Evolutionary conservation across 441 rosid species (phyloP).

Genomic region (Croton setiger): DNA sequence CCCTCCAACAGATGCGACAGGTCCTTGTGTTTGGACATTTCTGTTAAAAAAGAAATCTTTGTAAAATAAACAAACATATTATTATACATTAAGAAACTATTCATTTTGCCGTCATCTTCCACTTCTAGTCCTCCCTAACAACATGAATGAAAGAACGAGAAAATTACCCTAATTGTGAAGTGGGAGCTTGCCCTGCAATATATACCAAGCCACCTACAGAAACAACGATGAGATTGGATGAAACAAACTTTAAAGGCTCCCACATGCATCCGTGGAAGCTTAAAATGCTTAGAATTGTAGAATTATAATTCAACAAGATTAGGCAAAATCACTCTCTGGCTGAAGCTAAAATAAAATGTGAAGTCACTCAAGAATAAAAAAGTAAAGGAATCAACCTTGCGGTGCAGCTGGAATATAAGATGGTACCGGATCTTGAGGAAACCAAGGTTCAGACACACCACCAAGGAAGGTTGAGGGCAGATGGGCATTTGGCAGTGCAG

Average conservation of each 20-base stretch:
- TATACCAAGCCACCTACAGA: slow-evolving; percentile 70
- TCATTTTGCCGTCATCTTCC: too few relatives aligned
- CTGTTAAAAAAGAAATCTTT: slow-evolving; percentile 29
- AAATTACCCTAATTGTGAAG: slow-evolving; percentile 67
- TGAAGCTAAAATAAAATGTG: neutral
- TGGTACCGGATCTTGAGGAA: slow-evolving; percentile 53
- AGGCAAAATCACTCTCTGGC: neutral
- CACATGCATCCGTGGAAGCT: neutral
- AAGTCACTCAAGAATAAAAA: neutral
- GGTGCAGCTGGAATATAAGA: slow-evolving; percentile 46
- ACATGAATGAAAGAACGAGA: neutral
- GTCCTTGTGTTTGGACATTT: slow-evolving; percentile 60
- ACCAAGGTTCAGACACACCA: slow-evolving; percentile 61
- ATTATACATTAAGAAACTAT: too few relatives aligned
- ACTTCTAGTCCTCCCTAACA: too few relatives aligned
- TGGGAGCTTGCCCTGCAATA: slow-evolving; percentile 55
- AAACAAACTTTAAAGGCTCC: slow-evolving; percentile 10
- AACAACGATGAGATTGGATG: slow-evolving; percentile 13
- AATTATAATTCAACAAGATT: neutral
- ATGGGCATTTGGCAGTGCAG: slow-evolving; percentile 58
- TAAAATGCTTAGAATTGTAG: slow-evolving; percentile 11
- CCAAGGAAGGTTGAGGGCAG: slow-evolving; percentile 43
- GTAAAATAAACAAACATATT: too few relatives aligned
- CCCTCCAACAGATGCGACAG: slow-evolving; percentile 72
- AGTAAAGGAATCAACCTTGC: slow-evolving; percentile 42